These are phyloP conservation scores for Pneumocystis canis DNA, from an alignment of 1,139 yeast species.

Conservation along the genomic window DNA sequence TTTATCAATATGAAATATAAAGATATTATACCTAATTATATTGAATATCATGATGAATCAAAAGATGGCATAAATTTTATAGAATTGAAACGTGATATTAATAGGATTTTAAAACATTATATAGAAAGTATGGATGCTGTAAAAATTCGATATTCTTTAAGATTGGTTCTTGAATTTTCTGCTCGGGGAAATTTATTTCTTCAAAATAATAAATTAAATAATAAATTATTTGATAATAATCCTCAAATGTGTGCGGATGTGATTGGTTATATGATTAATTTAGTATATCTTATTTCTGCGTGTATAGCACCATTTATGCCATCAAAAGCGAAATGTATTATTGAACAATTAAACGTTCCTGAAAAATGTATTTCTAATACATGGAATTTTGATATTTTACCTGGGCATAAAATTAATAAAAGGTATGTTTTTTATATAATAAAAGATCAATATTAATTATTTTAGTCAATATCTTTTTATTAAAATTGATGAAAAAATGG, in stretches of 20 bases:
- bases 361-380: slow-evolving; percentile 59
- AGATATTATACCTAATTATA: slow-evolving; percentile 64
- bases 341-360: slow-evolving; percentile 72
- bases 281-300: slow-evolving; percentile 70
- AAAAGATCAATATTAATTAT: background rate
- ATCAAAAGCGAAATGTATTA: slow-evolving; percentile 53
- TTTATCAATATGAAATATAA: slow-evolving; percentile 82
- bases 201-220: slow-evolving; percentile 90
- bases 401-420: slow-evolving; percentile 80
- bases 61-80: slow-evolving; percentile 25
- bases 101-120: slow-evolving; percentile 46
- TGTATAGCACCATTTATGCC: slow-evolving; percentile 84
- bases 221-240: slow-evolving; percentile 55
- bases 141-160: slow-evolving; percentile 76
- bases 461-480: slow-evolving; percentile 57
- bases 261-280: slow-evolving; percentile 77
- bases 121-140: slow-evolving; percentile 62
- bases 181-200: slow-evolving; percentile 88
- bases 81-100: slow-evolving; percentile 36
- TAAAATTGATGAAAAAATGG: slow-evolving; percentile 79
- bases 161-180: slow-evolving; percentile 77
- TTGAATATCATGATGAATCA: slow-evolving; percentile 33
- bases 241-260: slow-evolving; percentile 86
- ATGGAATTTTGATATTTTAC: slow-evolving; percentile 46
- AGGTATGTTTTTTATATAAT: slow-evolving; percentile 28